Conservation (phyloP, 1,284 basidiomycete genomes). For the Microbotryum silenes-acaulis region DNA sequence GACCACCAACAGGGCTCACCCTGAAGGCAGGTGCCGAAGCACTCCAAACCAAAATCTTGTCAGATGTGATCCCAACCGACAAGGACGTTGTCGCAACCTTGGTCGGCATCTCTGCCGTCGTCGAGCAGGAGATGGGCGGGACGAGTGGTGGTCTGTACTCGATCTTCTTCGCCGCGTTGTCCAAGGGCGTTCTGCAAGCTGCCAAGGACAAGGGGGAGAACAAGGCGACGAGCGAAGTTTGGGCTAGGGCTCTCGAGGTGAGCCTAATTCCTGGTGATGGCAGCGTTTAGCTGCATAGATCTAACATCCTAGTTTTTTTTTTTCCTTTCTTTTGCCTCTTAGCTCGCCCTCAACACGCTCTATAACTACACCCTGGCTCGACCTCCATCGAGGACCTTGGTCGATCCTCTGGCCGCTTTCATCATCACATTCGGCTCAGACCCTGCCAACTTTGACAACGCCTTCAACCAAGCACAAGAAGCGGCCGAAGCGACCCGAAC, state of each 20-base stretch:
- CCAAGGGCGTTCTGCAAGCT: constrained; percentile 58
- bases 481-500: constrained; percentile 67
- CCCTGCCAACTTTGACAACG: constrained; percentile 46
- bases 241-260: constrained; percentile 53
- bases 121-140: constrained; percentile 81
- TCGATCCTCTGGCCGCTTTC: constrained; percentile 86
- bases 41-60: constrained; percentile 44
- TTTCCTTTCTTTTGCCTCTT: background rate
- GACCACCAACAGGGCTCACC: constrained; percentile 59
- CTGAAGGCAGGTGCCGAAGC: constrained; percentile 63
- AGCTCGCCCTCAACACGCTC: constrained; percentile 58
- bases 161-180: constrained; percentile 78
- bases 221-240: constrained; percentile 50
- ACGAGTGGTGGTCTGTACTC: constrained; percentile 87
- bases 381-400: constrained; percentile 78
- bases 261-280: background rate
- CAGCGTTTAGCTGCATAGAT: background rate
- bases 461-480: constrained; percentile 56
- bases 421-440: constrained; percentile 48
- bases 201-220: constrained; percentile 37
- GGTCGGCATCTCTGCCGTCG: constrained; percentile 62
- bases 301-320: background rate
- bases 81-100: constrained; percentile 58
- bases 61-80: constrained; percentile 39
- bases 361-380: constrained; percentile 84